A percentile compares a stretch with the other conserved stretches of the same genome.
These are phyloP conservation scores for Malus hybrid DNA, from an alignment of 331 rosid species.

Conservation along the genomic window DNA sequence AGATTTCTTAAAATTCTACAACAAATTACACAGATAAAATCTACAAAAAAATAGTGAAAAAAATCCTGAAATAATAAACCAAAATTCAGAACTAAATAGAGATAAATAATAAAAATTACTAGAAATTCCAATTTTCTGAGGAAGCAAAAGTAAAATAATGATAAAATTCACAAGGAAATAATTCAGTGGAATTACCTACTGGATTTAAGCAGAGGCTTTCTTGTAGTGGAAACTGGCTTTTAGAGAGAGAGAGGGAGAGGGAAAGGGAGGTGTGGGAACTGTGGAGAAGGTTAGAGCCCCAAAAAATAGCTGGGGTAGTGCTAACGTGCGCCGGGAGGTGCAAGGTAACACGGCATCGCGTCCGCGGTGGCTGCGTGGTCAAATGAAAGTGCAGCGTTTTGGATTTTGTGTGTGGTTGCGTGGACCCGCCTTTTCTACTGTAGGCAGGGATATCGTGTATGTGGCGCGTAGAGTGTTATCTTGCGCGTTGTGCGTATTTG, in stretches of 20 bases:
- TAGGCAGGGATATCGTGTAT: neutral
- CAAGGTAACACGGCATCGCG: neutral
- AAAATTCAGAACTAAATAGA: neutral
- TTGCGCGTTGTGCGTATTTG: neutral
- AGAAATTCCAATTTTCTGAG: neutral
- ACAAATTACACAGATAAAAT: neutral
- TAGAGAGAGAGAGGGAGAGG: neutral
- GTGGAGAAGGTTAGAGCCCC: neutral
- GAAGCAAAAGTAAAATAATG: neutral
- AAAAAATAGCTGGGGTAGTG: neutral
- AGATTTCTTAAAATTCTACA: neutral
- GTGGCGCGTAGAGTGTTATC: conserved; percentile 7
- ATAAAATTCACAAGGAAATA: neutral
- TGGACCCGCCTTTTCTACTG: neutral
- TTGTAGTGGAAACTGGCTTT: neutral
- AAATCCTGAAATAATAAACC: neutral
- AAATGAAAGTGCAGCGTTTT: conserved; percentile 15
- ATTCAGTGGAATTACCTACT: neutral
- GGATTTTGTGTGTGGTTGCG: neutral
- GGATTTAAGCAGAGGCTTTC: neutral
- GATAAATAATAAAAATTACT: neutral
- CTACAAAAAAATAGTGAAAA: neutral
- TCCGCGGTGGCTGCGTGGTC: conserved; percentile 5
- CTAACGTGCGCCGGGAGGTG: conserved; percentile 16
- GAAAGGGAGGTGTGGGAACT: neutral